phyloP scores from a whole-genome alignment of 495 filamentous ascomycete species.

The Aspergillus incahuasiensis region DNA sequence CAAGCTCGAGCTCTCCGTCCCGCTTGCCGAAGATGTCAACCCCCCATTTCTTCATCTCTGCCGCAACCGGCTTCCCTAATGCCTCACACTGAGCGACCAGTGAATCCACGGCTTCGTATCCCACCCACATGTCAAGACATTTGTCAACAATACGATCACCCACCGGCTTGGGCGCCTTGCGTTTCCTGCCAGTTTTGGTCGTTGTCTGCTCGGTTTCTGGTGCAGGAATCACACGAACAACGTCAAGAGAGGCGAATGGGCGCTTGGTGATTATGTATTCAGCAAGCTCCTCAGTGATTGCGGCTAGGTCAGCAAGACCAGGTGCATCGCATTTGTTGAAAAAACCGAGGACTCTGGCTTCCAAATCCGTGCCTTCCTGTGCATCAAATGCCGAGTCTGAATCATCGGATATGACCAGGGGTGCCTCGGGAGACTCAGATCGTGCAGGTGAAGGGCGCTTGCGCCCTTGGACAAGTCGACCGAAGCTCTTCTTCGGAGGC shows the following conservation, averaged over 20 bases:
- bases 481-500: constrained; percentile 37
- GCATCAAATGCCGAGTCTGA: constrained; percentile 49
- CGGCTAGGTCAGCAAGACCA: constrained; percentile 73
- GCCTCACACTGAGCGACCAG: constrained; percentile 68
- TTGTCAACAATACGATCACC: constrained; percentile 71
- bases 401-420: constrained; percentile 48
- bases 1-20: constrained; percentile 63
- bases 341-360: constrained; percentile 64
- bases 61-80: constrained; percentile 62
- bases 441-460: constrained; percentile 43
- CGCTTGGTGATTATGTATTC: constrained; percentile 60
- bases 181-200: constrained; percentile 44
- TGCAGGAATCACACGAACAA: constrained; percentile 57
- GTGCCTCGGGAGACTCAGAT: constrained; percentile 35
- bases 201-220: constrained; percentile 39
- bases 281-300: constrained; percentile 61
- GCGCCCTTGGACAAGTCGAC: constrained; percentile 57
- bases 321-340: constrained; percentile 73
- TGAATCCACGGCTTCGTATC: constrained; percentile 73
- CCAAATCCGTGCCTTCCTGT: constrained; percentile 34
- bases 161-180: constrained; percentile 49
- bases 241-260: constrained; percentile 61
- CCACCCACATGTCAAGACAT: constrained; percentile 65
- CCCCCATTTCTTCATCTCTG: constrained; percentile 72
- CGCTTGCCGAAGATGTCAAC: constrained; percentile 66